Conservation (phyloP, 2,329 filamentous ascomycete genomes). For the Colletotrichum sp. region DNA sequence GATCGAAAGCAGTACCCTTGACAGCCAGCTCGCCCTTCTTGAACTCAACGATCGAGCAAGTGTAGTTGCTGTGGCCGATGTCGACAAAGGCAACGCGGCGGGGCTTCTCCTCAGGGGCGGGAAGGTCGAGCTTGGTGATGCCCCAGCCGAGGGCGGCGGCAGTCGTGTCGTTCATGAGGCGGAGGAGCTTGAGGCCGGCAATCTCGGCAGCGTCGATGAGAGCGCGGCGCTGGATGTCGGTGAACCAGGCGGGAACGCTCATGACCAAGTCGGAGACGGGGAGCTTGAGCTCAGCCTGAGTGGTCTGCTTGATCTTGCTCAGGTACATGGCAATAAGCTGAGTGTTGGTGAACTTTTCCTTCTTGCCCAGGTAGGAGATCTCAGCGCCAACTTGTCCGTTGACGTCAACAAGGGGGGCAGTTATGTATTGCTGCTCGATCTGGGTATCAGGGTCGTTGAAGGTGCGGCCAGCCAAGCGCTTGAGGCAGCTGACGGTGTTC, state of each 20-base stretch:
- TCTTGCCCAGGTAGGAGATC: slow-evolving; percentile 91
- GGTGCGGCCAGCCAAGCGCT: slow-evolving; percentile 87
- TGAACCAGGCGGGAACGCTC: slow-evolving; percentile 97
- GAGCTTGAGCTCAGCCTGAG: slow-evolving; percentile 84
- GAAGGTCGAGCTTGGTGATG: slow-evolving; percentile 97
- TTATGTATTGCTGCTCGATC: slow-evolving; percentile 90
- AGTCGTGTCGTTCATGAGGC: slow-evolving; percentile 97
- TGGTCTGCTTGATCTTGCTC: slow-evolving; percentile 90
- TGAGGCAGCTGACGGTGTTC: slow-evolving; percentile 94
- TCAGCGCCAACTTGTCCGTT: slow-evolving; percentile 95
- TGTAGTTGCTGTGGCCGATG: slow-evolving; percentile 96
- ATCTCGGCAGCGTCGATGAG: slow-evolving; percentile 93
- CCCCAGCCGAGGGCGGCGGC: slow-evolving; percentile 95
- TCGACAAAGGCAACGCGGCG: slow-evolving; percentile 91
- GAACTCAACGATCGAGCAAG: slow-evolving; percentile 93
- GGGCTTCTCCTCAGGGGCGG: slow-evolving; percentile 86
- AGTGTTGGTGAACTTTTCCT: slow-evolving; percentile 92
- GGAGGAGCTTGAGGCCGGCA: slow-evolving; percentile 88
- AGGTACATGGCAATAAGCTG: slow-evolving; percentile 96
- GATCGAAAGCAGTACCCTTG: slow-evolving; percentile 90
- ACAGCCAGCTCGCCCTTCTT: slow-evolving; percentile 95
- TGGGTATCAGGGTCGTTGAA: slow-evolving; percentile 91
- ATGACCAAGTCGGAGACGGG: slow-evolving; percentile 93
- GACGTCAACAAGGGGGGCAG: slow-evolving; percentile 84
- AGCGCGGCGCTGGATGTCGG: slow-evolving; percentile 87